Base-by-base conservation (phyloP, 2,329 filamentous ascomycete genomes). In the Colletotrichum horii region DNA sequence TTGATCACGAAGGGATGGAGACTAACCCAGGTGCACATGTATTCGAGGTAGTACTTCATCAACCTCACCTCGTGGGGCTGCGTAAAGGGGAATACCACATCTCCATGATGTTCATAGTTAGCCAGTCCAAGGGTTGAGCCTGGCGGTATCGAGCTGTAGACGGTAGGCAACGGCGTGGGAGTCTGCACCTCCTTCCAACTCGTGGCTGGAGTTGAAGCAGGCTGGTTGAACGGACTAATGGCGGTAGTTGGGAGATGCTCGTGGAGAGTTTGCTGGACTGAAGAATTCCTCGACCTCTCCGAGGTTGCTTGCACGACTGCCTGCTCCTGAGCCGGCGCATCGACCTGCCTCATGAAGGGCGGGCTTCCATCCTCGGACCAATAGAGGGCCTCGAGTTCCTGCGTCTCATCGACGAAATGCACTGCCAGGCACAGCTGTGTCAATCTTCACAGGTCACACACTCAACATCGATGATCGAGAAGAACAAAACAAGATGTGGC, bases 11-110 rank as follows among this genome's bases (percentile, higher is more conserved):
- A 36, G 6, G 26, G 8, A 15, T 4, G 43, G 9, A 12, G 16
- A 62, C 71, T 60, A 4, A 81, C 80, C 80, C 79, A 81, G 14
- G 79, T 80, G 38, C 80, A 81, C 80, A 81, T 81, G 56, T 81
- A 80, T 8, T 80, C 79, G 2, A 80, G 43, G 24, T 81, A 81
- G 26, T 81, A 81, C 70, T 81, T 78, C 79, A 81, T 80, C 56
- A 81, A 61, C 69, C 76, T 72, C 9, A 76, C 79, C 67, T 81
- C 79, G 4, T 79, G 77, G 9, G 76, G 69, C 11, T 77, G 77
- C 11, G 69, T 67, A 7, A 81, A 76, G 1, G 80, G 80, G 15
- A 80, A 80, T 19, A 70, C 71, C 8, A 70, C 34, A 19, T 69
- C 32, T 14, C 76, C 60, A 28, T 68, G 66, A 48, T 77, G 48